Evolutionary conservation across 2,329 filamentous ascomycete species (phyloP), one percentile per base, ranked within the genome.

Genomic region (Pseudogymnoascus sp.): DNA sequence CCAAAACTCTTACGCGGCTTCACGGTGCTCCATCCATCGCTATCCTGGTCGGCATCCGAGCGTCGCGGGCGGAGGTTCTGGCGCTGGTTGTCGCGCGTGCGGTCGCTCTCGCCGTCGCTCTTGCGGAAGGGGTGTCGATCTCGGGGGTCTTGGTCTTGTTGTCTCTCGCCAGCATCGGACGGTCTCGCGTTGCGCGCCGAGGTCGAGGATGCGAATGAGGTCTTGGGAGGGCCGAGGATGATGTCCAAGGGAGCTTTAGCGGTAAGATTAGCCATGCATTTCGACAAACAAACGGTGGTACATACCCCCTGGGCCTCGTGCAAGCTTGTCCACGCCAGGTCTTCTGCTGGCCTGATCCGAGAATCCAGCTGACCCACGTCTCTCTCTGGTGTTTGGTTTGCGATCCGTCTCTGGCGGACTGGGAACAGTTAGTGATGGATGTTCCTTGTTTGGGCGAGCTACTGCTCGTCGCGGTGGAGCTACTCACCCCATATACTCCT

Each of bases 401-500:
- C 56, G 28, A 2, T 60, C 56, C 16, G 31, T 38, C 11, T 60
- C 56, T 23, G 23, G 34, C 23, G 18, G 18, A 4, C 31, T 40
- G 23, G 12, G 31, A 25, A 60, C 23, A 16, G 56, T 37, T 60
- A 60, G 56, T 23, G 37, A 38, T 38, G 34, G 7, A 11, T 18
- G n/a, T 53, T 12, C 25, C 4, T 53, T 31, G 46, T 53, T 31
- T 31, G 25, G n/a, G n/a, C 46, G n/a, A 53, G 46, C 46, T 53
- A 18, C 25, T 18, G 46, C 46, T 53, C 46, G 8, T 53, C 46
- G 14, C 2, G 4, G 34, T 60, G 6, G 18, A 16, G 34, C 34
- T 16, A 60, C 71, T 67, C 81, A 96, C 89, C 93, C 92, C 91
- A 97, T 96, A 93, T 93, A 97, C 80, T 96, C 91, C 78, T 96